Conservation (phyloP, 2,329 filamentous ascomycete genomes). For the Cladosporium sp. region DNA sequence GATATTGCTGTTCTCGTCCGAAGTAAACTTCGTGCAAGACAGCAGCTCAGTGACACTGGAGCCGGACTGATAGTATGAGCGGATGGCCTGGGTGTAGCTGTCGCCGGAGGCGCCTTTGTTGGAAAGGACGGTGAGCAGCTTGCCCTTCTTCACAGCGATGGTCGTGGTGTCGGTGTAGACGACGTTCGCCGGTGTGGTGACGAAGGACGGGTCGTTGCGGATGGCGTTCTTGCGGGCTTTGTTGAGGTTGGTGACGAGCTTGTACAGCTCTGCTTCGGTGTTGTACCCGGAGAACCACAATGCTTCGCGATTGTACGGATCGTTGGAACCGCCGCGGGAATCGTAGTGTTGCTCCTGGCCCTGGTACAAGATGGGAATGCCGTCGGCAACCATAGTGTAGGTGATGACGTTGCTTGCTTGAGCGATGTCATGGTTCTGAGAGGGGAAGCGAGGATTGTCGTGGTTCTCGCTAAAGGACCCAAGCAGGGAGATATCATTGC, state of each 20-base stretch:
- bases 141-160: slow-evolving; percentile 54
- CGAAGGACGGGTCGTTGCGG: slow-evolving; percentile 42
- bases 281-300: slow-evolving; percentile 47
- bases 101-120: slow-evolving; percentile 35
- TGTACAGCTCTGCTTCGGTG: slow-evolving; percentile 41
- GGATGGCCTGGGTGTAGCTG: slow-evolving; percentile 33
- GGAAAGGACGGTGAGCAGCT: slow-evolving; percentile 43
- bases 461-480: slow-evolving; percentile 45
- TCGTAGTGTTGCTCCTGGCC: slow-evolving; percentile 65
- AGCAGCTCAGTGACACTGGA: slow-evolving; percentile 43
- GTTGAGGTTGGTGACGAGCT: slow-evolving; percentile 49
- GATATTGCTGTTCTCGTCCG: slow-evolving; percentile 34
- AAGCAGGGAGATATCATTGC: slow-evolving; percentile 43
- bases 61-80: slow-evolving; percentile 32
- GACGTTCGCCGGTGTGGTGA: slow-evolving; percentile 43
- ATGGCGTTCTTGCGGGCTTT: slow-evolving; percentile 52
- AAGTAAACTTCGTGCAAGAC: slow-evolving; percentile 37
- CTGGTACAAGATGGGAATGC: slow-evolving; percentile 66
- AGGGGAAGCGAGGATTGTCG: slow-evolving; percentile 46
- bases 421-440: slow-evolving; percentile 54
- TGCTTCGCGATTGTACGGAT: slow-evolving; percentile 46
- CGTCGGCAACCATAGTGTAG: slow-evolving; percentile 62
- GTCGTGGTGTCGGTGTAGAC: slow-evolving; percentile 45
- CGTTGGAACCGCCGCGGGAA: slow-evolving; percentile 35
- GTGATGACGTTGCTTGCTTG: slow-evolving; percentile 64